These are phyloP conservation scores for Vaccinium corymbosum DNA, from an alignment of 148 eudicot species.

Conservation along the genomic window DNA sequence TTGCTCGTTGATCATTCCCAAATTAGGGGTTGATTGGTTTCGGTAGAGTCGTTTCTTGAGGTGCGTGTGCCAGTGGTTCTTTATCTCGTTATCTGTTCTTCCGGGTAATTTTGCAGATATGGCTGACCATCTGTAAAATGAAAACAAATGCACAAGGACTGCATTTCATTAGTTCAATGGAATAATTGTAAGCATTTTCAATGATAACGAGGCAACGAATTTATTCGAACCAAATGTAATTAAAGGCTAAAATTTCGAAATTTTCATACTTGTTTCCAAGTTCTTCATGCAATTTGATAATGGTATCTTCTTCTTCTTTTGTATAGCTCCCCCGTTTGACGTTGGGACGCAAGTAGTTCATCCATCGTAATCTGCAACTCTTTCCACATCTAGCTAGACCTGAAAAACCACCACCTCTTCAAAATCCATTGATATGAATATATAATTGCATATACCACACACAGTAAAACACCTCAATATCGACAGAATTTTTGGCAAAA, in stretches of 20 bases:
- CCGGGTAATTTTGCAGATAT: slow-evolving; percentile 33
- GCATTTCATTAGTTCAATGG: not conserved
- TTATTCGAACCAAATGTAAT: not conserved
- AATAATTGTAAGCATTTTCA: too few relatives aligned
- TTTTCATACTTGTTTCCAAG: slow-evolving; percentile 40
- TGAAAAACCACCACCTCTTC: not conserved
- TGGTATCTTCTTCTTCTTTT: slow-evolving; percentile 37
- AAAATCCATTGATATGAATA: not conserved
- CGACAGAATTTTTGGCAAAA: too few relatives aligned
- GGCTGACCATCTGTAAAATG: slow-evolving; percentile 35
- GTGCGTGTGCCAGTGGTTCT: slow-evolving; percentile 37
- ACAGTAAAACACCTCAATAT: too few relatives aligned
- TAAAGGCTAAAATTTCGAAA: not conserved
- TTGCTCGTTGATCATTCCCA: not conserved
- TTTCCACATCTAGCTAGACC: slow-evolving; percentile 43
- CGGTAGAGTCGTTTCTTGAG: slow-evolving; percentile 19
- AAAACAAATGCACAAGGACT: not conserved
- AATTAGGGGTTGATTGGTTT: not conserved
- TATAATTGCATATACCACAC: too few relatives aligned
- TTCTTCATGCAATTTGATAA: slow-evolving; percentile 29
- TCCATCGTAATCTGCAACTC: not conserved
- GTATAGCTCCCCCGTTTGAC: slow-evolving; percentile 39
- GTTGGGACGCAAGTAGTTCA: slow-evolving; percentile 43
- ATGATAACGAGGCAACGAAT: too few relatives aligned
- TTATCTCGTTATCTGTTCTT: slow-evolving; percentile 41